phyloP scores from a whole-genome alignment of 2,329 filamentous ascomycete species.

The Arachnomyces sp. region DNA sequence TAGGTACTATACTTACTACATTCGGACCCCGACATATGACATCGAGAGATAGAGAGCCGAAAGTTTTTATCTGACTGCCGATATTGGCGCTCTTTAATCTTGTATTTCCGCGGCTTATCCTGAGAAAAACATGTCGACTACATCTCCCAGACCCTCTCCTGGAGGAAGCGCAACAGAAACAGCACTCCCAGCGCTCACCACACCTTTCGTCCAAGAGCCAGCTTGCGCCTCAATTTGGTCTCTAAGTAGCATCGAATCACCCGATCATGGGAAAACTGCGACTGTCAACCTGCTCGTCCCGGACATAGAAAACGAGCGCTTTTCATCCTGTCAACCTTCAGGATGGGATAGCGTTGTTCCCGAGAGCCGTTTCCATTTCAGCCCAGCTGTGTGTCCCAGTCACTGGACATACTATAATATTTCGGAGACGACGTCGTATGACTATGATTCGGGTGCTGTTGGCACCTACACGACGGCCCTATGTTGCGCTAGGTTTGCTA shows the following conservation, averaged over 20 bases:
- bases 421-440: background rate
- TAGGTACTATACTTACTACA: too few species aligned
- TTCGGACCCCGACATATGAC: too few species aligned
- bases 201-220: constrained; percentile 1
- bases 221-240: constrained; percentile 1
- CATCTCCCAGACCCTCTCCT: background rate
- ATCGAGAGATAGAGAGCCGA: too few species aligned
- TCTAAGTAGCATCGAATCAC: too few species aligned
- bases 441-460: too few species aligned
- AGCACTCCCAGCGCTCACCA: background rate
- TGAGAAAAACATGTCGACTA: background rate
- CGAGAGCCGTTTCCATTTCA: background rate
- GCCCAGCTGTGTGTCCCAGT: constrained; percentile 2
- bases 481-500: too few species aligned
- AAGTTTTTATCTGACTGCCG: too few species aligned
- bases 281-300: background rate
- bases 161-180: background rate
- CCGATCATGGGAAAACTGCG: background rate
- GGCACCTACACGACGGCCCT: too few species aligned
- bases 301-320: constrained; percentile 1
- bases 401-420: background rate
- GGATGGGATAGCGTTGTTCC: constrained; percentile 1
- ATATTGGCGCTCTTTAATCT: too few species aligned
- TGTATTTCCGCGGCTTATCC: background rate
- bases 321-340: constrained; percentile 1